A percentile compares a stretch with the other conserved stretches of the same genome.
These are phyloP conservation scores for Linderina pennispora DNA, from an alignment of 192 early-diverging fungal species.

Conservation along the genomic window DNA sequence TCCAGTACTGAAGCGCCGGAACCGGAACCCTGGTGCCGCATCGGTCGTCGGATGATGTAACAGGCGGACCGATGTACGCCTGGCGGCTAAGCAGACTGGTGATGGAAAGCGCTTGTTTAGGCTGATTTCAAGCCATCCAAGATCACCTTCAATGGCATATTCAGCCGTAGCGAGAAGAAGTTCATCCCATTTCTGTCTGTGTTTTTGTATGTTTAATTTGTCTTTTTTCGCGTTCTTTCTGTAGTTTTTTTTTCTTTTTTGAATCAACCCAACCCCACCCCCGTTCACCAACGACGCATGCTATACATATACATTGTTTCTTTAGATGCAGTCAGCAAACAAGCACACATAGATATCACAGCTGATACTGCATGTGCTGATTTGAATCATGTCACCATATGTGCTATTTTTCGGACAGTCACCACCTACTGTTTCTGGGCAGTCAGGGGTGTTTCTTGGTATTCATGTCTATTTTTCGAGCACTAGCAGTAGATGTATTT, in stretches of 20 bases:
- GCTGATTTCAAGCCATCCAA: slow-evolving; percentile 27
- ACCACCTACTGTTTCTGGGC: no score
- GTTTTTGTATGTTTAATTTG: neutral
- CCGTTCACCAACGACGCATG: no score
- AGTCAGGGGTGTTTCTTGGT: no score
- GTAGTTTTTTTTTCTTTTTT: neutral
- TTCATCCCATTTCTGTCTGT: neutral
- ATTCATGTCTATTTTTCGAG: no score
- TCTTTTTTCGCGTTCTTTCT: neutral
- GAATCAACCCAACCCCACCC: no score
- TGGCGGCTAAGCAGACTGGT: neutral
- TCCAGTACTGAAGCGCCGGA: neutral
- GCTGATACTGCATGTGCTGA: no score
- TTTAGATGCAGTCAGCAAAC: neutral
- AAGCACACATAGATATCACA: no score
- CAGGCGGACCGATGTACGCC: neutral
- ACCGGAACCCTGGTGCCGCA: neutral
- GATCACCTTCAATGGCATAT: slow-evolving; percentile 26
- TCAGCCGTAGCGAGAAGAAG: slow-evolving; percentile 17
- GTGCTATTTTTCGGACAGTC: no score
- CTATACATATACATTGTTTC: neutral
- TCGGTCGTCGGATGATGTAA: neutral
- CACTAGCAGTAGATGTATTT: no score
- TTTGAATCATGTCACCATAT: no score
- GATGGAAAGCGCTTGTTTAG: slow-evolving; percentile 8